A percentile compares a stretch with the other conserved stretches of the same genome.
These are phyloP conservation scores for Glarea lozoyensis DNA, from an alignment of 495 filamentous ascomycete genomes.

Conservation along the genomic window DNA sequence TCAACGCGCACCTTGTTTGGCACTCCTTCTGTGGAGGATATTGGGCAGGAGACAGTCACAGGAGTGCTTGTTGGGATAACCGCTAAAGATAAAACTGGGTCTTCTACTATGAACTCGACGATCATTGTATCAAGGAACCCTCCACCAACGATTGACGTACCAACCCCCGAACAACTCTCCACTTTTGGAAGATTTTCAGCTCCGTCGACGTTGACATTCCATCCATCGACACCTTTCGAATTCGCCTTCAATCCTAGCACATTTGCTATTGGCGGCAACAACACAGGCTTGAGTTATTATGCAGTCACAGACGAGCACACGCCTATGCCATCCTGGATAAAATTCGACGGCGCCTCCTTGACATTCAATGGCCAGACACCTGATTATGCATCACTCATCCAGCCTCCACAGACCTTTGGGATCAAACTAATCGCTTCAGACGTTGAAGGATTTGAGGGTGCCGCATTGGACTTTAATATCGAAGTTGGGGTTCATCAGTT, in stretches of 20 bases:
- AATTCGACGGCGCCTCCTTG: slow-evolving; percentile 55
- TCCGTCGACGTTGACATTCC: slow-evolving; percentile 12
- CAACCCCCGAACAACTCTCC: slow-evolving; percentile 5
- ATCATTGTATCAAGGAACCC: slow-evolving; percentile 44
- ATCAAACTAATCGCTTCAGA: slow-evolving; percentile 75
- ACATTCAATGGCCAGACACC: slow-evolving; percentile 71
- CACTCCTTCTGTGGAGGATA: slow-evolving; percentile 41
- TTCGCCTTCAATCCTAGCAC: slow-evolving; percentile 13
- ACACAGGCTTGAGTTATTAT: slow-evolving; percentile 49
- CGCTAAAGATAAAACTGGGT: slow-evolving; percentile 42
- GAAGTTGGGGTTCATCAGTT: slow-evolving; percentile 61
- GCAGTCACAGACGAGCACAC: slow-evolving; percentile 67
- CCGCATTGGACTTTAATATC: slow-evolving; percentile 57
- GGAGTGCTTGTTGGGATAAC: slow-evolving; percentile 41
- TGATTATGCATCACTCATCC: slow-evolving; percentile 45
- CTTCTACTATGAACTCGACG: slow-evolving; percentile 42
- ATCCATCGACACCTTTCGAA: slow-evolving; percentile 16
- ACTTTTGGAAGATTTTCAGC: slow-evolving; percentile 10
- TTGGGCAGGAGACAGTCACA: slow-evolving; percentile 38
- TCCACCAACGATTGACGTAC: slow-evolving; percentile 32
- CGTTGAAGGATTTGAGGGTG: slow-evolving; percentile 64
- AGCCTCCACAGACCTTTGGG: slow-evolving; percentile 62
- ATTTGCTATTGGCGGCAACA: slow-evolving; percentile 18
- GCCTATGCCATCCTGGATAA: slow-evolving; percentile 81
- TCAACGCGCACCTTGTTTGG: slow-evolving; percentile 49